Percentiles rank a stretch among this genome's conserved stretches.
Evolutionary conservation across 2,329 filamentous ascomycete genomes (phyloP).

Genomic region (Fusarium poae): DNA sequence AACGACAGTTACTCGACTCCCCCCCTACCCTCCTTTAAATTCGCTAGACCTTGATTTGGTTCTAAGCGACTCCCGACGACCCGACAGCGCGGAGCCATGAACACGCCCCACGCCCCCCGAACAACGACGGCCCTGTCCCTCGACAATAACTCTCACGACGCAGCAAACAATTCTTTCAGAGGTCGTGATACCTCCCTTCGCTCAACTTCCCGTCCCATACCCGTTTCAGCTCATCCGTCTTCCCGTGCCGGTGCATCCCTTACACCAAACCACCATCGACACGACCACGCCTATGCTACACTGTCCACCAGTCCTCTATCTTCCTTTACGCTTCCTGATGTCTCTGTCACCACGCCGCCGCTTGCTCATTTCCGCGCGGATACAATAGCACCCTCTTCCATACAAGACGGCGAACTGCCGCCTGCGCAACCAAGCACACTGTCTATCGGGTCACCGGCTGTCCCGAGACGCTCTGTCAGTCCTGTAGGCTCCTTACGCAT

Average conservation of each 20-base stretch:
- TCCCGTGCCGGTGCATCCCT: slow-evolving; percentile 33
- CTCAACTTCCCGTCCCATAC: slow-evolving; percentile 40
- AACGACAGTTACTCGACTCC: slow-evolving; percentile 20
- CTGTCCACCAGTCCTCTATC: slow-evolving; percentile 38
- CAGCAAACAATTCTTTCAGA: slow-evolving; percentile 29
- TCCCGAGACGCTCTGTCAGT: slow-evolving; percentile 34
- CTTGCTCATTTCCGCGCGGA: slow-evolving; percentile 47
- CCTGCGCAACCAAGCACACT: slow-evolving; percentile 31
- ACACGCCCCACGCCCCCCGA: slow-evolving; percentile 47
- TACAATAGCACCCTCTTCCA: slow-evolving; percentile 52
- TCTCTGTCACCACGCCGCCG: slow-evolving; percentile 44
- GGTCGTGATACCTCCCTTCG: slow-evolving; percentile 42
- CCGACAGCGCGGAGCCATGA: slow-evolving; percentile 50
- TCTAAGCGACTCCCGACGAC: slow-evolving; percentile 42
- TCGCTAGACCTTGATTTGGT: slow-evolving; percentile 37
- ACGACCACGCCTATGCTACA: slow-evolving; percentile 40
- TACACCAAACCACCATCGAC: slow-evolving; percentile 38
- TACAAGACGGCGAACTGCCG: slow-evolving; percentile 41
- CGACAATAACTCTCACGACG: slow-evolving; percentile 37
- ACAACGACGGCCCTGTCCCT: slow-evolving; percentile 48
- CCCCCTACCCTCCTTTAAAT: slow-evolving; percentile 7
- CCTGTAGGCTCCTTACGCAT: slow-evolving; percentile 53
- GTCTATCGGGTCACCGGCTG: slow-evolving; percentile 24
- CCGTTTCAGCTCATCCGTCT: slow-evolving; percentile 36
- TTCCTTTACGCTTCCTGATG: slow-evolving; percentile 45